Base-by-base conservation (phyloP, 331 rosid genomes). In the Dryas integrifolia region DNA sequence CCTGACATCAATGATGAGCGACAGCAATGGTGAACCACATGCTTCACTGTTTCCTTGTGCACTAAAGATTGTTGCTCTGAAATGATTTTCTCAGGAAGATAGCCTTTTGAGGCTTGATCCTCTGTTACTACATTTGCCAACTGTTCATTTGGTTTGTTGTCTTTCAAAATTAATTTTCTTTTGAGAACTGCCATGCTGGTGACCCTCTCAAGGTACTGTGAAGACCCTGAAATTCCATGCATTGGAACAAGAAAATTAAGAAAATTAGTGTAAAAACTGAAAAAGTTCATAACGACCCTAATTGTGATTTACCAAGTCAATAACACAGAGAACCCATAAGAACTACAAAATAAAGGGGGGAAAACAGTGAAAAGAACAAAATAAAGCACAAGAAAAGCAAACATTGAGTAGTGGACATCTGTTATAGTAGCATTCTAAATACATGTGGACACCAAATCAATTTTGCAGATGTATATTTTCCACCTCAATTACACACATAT, bases 21-120 rank as follows among this genome's bases (percentile, higher is more conserved):
- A 72, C 82, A 85, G 30, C 58, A 83, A 70, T 72, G 82, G 80
- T 74, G 82, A 41, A 88, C 68, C 18, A 60, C n/a, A 46, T 75
- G 92, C 81, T 83, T 83, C 80, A 81, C 74, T 13, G 76, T 85
- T 72, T 84, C 86, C 49, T 46, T 74, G 60, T 44, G 82, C 58
- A 50, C 68, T 47, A 1, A 58, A 67, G 82, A 50, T 65, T 10
- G 77, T 30, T 70, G 75, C 60, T 77, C 79, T 6, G 84, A 58
- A 73, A 59, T 39, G n/a, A 52, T 16, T 9, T 60, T 71, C 62
- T 16, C 69, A 39, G 83, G 69, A 75, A 77, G 64, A 57, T 38
- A 66, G 9, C 38, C 80, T 80, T 83, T 82, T 72, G 79, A 58
- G 44, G 59, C 77, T 72, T 65, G 75, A 39, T 80, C 73, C 59